Evolutionary conservation across 345 rosid genomes (phyloP), one percentile per base, ranked within the genome.

Genomic region (Conringia planisiliqua): DNA sequence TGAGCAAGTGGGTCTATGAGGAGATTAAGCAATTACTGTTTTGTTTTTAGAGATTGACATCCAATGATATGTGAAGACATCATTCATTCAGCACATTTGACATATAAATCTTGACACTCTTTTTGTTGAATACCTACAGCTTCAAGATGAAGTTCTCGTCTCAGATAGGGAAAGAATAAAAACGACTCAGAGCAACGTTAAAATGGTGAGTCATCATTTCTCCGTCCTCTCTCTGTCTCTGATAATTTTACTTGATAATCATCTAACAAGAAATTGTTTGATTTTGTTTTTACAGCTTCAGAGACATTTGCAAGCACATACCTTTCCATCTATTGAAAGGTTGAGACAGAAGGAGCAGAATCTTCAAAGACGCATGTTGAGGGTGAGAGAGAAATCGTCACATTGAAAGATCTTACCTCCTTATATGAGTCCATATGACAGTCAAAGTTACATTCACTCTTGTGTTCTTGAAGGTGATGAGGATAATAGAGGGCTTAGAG

Each of bases 221-320:
- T 10, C 14, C 43, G 4, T 55, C 43, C 62, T 52, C 9, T 22
- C 27, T 17, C 9, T 50, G 14, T 26, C 13, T 26, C 58, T 61
- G 32, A 22, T 66, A 18, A 17, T 52, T 4, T 36, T n/a, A 6
- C 13, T 42, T 33, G 58, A 17, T 26, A 0, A n/a, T 54, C 35
- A 33, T 71, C 13, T 56, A 8, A 57, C 3, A 12, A 29, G 10
- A 20, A 63, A n/a, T 13, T 17, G 44, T 56, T 62, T 62, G 61
- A 39, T 50, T 48, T 58, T 73, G 8, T 9, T 77, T 60, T 82
- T 35, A 63, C 88, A 90, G 99, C 96, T 96, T 69, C 99, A 96
- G 79, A 87, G 98, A 78, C 98, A 96, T 88, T 85, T 92, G 79
- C 97, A 92, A 86, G 98, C 97, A 64, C 94, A 90, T 59, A 87